These are phyloP conservation scores for Avicennia marina DNA, from an alignment of 257 asterid genomes.

Conservation along the genomic window DNA sequence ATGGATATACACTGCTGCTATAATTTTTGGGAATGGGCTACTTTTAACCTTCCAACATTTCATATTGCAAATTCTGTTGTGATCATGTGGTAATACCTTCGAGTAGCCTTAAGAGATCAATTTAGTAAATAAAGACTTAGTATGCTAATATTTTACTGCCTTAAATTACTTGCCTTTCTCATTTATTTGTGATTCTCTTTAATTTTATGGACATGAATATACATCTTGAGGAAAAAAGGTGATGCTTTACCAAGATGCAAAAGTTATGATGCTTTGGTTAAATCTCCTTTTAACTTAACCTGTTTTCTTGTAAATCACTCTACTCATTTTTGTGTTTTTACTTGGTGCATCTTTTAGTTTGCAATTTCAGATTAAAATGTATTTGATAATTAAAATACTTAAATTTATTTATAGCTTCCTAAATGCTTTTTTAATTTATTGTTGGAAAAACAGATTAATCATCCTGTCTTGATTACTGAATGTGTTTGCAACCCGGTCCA, in stretches of 20 bases:
- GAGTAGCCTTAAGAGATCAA: too few relatives aligned
- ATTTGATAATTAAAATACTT: too few relatives aligned
- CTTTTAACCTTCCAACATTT: too few relatives aligned
- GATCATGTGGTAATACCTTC: too few relatives aligned
- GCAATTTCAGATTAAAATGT: constrained; percentile 4
- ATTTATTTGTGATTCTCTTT: neutral
- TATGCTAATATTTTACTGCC: constrained; percentile 9
- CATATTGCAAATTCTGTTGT: too few relatives aligned
- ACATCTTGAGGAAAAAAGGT: constrained; percentile 8
- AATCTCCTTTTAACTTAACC: neutral
- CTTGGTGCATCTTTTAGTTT: constrained; percentile 14
- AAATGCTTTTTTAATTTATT: constrained; percentile 13
- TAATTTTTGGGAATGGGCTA: too few relatives aligned
- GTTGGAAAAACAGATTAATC: constrained; percentile 75
- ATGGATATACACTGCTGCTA: too few relatives aligned
- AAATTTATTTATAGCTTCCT: constrained; percentile 19
- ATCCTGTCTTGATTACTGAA: constrained; percentile 93
- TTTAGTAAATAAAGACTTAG: too few relatives aligned
- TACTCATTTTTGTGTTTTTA: constrained; percentile 10
- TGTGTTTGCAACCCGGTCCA: constrained; percentile 95
- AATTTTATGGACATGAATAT: constrained; percentile 9
- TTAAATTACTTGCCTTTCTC: neutral
- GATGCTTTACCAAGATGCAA: too few relatives aligned
- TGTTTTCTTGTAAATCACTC: neutral
- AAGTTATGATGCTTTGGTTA: neutral